Conservation (phyloP, 1,284 basidiomycete species). For the Boletus semigastroideus region DNA sequence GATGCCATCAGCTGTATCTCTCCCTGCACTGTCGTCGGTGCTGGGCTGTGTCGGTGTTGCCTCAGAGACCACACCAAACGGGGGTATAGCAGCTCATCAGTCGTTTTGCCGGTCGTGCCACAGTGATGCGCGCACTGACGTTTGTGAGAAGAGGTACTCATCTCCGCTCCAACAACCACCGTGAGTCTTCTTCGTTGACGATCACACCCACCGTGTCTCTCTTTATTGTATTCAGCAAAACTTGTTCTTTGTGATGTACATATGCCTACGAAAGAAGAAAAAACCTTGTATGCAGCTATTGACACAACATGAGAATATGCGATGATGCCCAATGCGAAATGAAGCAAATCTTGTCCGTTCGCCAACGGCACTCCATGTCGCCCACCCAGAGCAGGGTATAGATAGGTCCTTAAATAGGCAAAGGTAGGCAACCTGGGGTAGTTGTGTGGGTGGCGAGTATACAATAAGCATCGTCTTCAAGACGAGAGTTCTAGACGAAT, state of each 20-base stretch:
- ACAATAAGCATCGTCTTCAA: conserved; percentile 33
- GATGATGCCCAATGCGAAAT: conserved; percentile 31
- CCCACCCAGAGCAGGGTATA: conserved; percentile 31
- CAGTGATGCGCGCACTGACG: conserved; percentile 9
- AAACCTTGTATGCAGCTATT: conserved; percentile 35
- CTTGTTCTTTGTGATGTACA: conserved; percentile 36
- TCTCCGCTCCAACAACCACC: not conserved
- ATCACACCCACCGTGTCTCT: not conserved
- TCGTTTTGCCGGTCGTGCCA: conserved; percentile 6
- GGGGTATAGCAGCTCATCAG: not conserved
- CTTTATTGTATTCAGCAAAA: conserved; percentile 28
- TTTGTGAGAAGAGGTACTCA: conserved; percentile 8
- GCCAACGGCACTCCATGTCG: conserved; percentile 22
- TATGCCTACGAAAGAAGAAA: conserved; percentile 29
- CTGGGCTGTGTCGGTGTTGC: conserved; percentile 21
- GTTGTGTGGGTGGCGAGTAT: conserved; percentile 18
- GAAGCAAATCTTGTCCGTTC: conserved; percentile 30
- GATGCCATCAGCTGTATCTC: conserved; percentile 15
- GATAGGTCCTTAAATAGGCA: conserved; percentile 33
- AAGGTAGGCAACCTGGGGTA: conserved; percentile 14
- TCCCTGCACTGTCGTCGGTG: conserved; percentile 12
- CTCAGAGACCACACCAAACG: conserved; percentile 13
- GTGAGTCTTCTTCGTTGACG: conserved; percentile 7
- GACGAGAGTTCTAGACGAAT: conserved; percentile 31
- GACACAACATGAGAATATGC: conserved; percentile 36